Evolutionary conservation across 306 rosid genomes (phyloP).

Genomic region (Sesbania bispinosa): DNA sequence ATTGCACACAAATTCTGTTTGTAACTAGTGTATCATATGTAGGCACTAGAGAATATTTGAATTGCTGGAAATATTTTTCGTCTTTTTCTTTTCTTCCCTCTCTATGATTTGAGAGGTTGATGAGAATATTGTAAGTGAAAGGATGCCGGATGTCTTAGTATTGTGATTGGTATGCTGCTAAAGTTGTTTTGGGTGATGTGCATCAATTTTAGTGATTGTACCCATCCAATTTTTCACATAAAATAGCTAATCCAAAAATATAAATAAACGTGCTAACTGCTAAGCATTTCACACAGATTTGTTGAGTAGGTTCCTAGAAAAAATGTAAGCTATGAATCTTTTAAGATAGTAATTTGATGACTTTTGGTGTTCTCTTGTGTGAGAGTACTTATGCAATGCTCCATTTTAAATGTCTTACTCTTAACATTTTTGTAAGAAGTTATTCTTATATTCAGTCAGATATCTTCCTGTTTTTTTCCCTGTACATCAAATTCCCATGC

Average conservation of each 20-base stretch:
- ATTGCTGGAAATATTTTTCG: background rate
- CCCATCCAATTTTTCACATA: background rate
- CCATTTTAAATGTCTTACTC: background rate
- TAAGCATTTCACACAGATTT: background rate
- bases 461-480: background rate
- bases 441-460: background rate
- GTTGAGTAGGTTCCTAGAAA: background rate
- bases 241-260: background rate
- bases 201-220: background rate
- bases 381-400: background rate
- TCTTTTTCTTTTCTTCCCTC: background rate
- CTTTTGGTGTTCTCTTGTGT: background rate
- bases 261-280: no score
- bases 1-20: background rate
- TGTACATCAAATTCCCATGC: no score
- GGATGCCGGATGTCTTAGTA: background rate
- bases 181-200: constrained; percentile 9
- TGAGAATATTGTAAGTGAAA: background rate
- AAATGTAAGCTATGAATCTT: background rate
- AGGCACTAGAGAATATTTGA: background rate
- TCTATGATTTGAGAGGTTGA: background rate
- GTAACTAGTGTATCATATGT: background rate
- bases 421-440: background rate
- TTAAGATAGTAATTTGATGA: background rate
- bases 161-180: background rate